phyloP scores from a whole-genome alignment of 176 grass and related monocot species.

The Oryza punctata region DNA sequence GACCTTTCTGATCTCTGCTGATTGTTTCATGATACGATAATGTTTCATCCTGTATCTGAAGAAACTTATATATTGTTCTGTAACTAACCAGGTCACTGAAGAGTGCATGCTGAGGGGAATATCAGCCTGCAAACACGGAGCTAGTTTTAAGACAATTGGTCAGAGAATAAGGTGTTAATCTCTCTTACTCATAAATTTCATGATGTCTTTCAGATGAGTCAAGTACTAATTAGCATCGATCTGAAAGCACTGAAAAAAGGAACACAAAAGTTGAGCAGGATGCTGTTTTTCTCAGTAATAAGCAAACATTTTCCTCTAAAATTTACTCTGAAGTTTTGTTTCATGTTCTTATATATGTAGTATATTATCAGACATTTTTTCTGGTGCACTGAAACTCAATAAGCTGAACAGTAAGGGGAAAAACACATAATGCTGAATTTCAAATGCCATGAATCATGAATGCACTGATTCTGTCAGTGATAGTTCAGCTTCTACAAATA shows the following conservation, averaged over 20 bases:
- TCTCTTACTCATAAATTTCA: background rate
- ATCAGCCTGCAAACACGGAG: constrained; percentile 82
- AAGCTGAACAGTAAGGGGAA: background rate
- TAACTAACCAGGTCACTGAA: constrained; percentile 67
- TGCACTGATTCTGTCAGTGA: background rate
- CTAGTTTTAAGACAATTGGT: constrained; percentile 72
- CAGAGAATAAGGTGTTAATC: constrained; percentile 71
- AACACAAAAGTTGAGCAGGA: background rate
- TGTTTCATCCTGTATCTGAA: background rate
- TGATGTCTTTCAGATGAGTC: background rate
- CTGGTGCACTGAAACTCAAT: background rate
- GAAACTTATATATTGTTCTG: constrained; percentile 29
- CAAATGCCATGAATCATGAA: background rate
- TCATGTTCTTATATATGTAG: background rate
- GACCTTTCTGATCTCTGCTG: background rate
- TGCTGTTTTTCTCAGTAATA: background rate
- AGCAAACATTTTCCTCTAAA: background rate
- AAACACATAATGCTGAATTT: background rate
- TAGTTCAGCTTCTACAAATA: background rate
- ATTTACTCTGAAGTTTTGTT: background rate
- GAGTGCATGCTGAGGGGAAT: constrained; percentile 85
- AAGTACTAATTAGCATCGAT: background rate
- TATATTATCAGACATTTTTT: background rate
- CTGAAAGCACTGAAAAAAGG: background rate
- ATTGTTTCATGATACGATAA: background rate